A percentile compares a stretch with the other conserved stretches of the same genome.
Conservation (phyloP, 148 eudicot species). For the Arbutus unedo region DNA sequence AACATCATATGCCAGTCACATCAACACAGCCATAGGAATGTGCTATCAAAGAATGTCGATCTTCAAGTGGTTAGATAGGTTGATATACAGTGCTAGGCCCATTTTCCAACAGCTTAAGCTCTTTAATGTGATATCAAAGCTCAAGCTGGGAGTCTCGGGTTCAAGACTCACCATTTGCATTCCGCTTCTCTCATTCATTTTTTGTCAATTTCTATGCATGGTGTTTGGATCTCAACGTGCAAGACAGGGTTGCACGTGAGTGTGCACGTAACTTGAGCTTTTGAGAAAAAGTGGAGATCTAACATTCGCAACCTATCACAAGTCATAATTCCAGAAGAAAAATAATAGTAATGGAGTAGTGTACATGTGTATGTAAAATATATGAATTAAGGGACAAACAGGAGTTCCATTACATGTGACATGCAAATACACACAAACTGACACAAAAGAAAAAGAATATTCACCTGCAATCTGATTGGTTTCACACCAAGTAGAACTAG, state of each 20-base stretch:
- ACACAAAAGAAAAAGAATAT: neutral
- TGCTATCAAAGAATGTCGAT: neutral
- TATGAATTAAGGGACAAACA: neutral
- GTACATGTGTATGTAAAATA: neutral
- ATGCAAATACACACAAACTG: neutral
- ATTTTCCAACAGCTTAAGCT: too few species aligned
- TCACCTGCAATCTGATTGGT: conserved; percentile 94
- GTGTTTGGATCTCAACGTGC: too few species aligned
- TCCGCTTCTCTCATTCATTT: too few species aligned
- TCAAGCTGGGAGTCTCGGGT: too few species aligned
- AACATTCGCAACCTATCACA: too few species aligned
- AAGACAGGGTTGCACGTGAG: too few species aligned
- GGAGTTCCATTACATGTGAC: neutral
- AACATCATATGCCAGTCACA: neutral
- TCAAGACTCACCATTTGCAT: too few species aligned
- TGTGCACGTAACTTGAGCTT: too few species aligned
- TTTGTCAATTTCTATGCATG: too few species aligned
- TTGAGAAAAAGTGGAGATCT: too few species aligned
- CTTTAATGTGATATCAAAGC: too few species aligned
- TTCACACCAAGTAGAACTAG: conserved; percentile 94
- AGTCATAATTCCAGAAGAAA: too few species aligned
- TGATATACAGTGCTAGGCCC: neutral
- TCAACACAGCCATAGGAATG: neutral
- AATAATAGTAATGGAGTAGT: neutral
- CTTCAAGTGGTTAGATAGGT: neutral